phyloP scores from a whole-genome alignment of 768 basidiomycete species.

The Auricularia heimuer region DNA sequence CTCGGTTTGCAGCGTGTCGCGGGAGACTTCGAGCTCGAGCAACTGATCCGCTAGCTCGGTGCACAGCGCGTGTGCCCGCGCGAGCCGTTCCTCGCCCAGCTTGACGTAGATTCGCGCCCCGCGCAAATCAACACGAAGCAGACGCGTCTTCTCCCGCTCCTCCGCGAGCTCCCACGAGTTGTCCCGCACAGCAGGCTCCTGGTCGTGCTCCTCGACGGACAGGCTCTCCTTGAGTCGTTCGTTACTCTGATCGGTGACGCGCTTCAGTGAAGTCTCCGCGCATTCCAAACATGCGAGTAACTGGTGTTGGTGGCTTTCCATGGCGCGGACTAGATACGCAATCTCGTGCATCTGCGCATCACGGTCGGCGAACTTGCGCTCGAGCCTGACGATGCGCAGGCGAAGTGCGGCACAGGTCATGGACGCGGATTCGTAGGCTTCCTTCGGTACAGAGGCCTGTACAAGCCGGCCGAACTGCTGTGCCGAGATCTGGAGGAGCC shows the following conservation, averaged over 20 bases:
- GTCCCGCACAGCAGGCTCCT: background rate
- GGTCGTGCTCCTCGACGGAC: background rate
- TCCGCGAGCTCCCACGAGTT: background rate
- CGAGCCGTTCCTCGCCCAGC: background rate
- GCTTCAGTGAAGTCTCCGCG: background rate
- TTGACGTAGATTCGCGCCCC: background rate
- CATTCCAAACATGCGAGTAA: background rate
- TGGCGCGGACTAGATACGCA: constrained; percentile 43
- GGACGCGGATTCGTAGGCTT: background rate
- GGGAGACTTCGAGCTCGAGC: background rate
- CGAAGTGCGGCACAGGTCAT: constrained; percentile 28
- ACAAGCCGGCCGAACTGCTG: background rate
- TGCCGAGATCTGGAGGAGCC: background rate
- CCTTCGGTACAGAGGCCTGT: background rate
- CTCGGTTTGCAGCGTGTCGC: background rate
- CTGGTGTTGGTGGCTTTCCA: background rate
- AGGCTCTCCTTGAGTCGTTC: background rate
- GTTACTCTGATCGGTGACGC: background rate
- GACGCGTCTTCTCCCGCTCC: background rate
- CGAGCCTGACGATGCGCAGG: constrained; percentile 40
- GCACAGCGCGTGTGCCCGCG: background rate
- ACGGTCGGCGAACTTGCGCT: constrained; percentile 59
- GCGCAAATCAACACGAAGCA: background rate
- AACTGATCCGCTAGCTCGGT: background rate
- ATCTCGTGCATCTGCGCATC: constrained; percentile 60